phyloP scores from a whole-genome alignment of 176 grass and related monocot genomes.

The Rhynchospora breviuscula region DNA sequence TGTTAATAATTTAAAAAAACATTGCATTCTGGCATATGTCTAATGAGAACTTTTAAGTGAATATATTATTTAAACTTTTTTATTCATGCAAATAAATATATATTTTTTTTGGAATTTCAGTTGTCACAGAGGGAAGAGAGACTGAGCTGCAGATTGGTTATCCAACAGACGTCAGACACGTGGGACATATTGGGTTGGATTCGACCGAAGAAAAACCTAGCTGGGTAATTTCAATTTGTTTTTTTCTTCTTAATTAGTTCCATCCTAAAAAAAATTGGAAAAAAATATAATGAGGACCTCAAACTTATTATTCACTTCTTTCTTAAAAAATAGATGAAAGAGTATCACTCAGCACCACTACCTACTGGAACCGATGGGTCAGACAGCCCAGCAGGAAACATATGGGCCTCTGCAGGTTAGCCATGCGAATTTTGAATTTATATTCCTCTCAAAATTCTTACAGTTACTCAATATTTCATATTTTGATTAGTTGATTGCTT shows the following conservation, averaged over 20 bases:
- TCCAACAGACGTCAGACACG: constrained; percentile 34
- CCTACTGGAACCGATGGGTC: background rate
- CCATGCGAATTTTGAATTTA: background rate
- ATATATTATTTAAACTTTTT: background rate
- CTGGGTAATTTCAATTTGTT: constrained; percentile 31
- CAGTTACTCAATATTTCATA: background rate
- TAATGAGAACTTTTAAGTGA: background rate
- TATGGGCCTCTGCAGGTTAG: constrained; percentile 24
- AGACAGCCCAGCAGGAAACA: background rate
- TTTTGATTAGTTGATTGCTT: background rate
- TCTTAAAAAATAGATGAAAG: constrained; percentile 23
- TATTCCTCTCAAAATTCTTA: background rate
- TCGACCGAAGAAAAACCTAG: background rate
- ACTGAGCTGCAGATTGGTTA: constrained; percentile 37
- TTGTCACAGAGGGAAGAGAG: constrained; percentile 27
- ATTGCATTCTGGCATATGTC: background rate
- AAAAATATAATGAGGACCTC: background rate
- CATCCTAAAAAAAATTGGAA: background rate
- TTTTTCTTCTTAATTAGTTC: background rate
- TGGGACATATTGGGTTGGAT: constrained; percentile 36
- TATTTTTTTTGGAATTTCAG: too few relatives aligned
- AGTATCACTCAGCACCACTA: constrained; percentile 26
- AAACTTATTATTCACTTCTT: background rate
- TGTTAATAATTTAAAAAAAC: too few relatives aligned
- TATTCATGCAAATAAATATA: too few relatives aligned